Evolutionary conservation across 2,329 filamentous ascomycete species (phyloP), one percentile per base, ranked within the genome.

Genomic region (Hirsutella rhossiliensis): DNA sequence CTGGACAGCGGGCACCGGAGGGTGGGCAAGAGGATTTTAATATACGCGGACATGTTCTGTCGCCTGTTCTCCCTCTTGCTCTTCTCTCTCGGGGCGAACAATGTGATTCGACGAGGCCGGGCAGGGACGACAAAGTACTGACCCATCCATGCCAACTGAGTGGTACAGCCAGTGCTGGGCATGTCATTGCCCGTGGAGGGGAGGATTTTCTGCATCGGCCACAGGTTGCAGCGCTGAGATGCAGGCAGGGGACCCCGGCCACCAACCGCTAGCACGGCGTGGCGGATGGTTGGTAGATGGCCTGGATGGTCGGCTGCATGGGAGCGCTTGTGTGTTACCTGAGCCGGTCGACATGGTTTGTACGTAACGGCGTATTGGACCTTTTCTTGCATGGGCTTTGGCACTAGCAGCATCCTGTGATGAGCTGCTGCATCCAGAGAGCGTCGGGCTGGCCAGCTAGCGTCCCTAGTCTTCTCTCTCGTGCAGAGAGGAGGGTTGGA

Each of bases 201-300:
- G 38, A 43, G 34, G 40, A 37, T 36, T 38, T 29, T 45, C 43
- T 45, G 32, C 47, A 43, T 45, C 28, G 34, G 40, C 40, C 11
- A 43, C 30, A 38, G 42, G 37, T n/a, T 45, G 38, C 45, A 42
- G 38, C 31, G 34, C 29, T 32, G 29, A 18, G 28, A 41, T 34
- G 40, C 34, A 20, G 20, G 36, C 29, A 34, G 36, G 44, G 44
- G 29, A 19, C 23, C 23, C 17, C 37, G 19, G 44, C 11, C 44
- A 36, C 15, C 19, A 45, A 19, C 18, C 23, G 30, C 27, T 41
- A 39, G 43, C 20, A 11, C 31, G 38, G 38, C 30, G 38, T 29
- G 38, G 31, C 29, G 40, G 30, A 7, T 44, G 38, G 30, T 41
- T 34, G 30, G 27, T 19, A 29, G 34, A n/a, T n/a, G n/a, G n/a